Evolutionary conservation across 1,284 basidiomycete species (phyloP).

Genomic region (Puccinia horiana): DNA sequence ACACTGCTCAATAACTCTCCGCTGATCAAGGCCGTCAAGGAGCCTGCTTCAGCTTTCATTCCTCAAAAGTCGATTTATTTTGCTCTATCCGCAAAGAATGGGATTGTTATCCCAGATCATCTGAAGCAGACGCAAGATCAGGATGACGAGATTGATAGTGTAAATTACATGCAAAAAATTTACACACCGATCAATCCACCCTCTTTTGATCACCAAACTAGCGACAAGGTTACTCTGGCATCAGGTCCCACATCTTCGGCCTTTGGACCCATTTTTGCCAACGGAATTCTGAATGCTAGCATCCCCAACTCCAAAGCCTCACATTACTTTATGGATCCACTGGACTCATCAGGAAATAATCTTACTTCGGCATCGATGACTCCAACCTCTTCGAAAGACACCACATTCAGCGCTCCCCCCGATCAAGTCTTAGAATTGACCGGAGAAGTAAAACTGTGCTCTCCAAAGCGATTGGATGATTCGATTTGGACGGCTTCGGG

Average conservation of each 20-base stretch:
- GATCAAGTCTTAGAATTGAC: constrained; percentile 58
- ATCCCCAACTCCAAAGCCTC: constrained; percentile 46
- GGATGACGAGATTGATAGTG: constrained; percentile 6
- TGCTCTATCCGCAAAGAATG: constrained; percentile 51
- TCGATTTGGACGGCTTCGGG: constrained; percentile 82
- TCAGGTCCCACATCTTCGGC: constrained; percentile 19
- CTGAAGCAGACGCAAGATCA: constrained; percentile 18
- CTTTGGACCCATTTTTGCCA: constrained; percentile 43
- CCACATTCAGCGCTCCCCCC: constrained; percentile 63
- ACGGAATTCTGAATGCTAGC: constrained; percentile 51
- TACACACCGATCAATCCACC: constrained; percentile 32
- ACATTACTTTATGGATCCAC: constrained; percentile 64
- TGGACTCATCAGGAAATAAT: constrained; percentile 55
- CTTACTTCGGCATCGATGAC: constrained; percentile 57
- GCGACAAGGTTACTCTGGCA: constrained; percentile 16
- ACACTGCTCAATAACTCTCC: constrained; percentile 48
- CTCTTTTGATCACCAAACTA: constrained; percentile 14
- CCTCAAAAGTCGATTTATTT: constrained; percentile 52
- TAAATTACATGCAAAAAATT: constrained; percentile 18
- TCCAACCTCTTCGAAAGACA: constrained; percentile 49
- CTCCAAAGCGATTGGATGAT: constrained; percentile 70
- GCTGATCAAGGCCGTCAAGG: constrained; percentile 52
- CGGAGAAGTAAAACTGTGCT: constrained; percentile 69
- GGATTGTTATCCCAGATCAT: constrained; percentile 38
- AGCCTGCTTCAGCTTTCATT: constrained; percentile 50